Conservation (phyloP, 2,329 filamentous ascomycete genomes). For the Thelonectria discophora region DNA sequence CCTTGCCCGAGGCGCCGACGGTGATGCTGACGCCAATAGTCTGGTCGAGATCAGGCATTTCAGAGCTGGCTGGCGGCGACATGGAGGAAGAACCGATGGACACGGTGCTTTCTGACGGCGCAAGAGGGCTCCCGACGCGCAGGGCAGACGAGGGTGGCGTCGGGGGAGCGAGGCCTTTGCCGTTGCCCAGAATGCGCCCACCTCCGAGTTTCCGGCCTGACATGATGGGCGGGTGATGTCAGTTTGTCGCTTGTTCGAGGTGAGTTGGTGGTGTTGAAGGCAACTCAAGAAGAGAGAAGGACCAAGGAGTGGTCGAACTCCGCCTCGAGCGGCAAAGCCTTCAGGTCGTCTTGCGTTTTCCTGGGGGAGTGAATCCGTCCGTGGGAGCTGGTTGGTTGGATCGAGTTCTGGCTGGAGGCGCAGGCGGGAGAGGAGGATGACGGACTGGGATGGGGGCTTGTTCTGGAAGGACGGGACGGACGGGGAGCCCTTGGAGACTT, state of each 20-base stretch:
- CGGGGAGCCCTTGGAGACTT: background rate
- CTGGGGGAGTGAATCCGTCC: background rate
- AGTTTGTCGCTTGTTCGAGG: background rate
- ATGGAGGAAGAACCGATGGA: conserved; percentile 77
- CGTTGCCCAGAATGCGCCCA: conserved; percentile 88
- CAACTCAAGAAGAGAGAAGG: conserved; percentile 40
- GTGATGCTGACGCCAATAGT: conserved; percentile 86
- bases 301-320: conserved; percentile 47
- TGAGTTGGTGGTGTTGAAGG: background rate
- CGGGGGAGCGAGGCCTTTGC: conserved; percentile 79
- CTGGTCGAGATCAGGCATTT: conserved; percentile 75
- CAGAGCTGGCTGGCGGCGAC: conserved; percentile 68
- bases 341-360: conserved; percentile 12
- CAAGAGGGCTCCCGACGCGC: conserved; percentile 60
- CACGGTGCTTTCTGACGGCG: conserved; percentile 74
- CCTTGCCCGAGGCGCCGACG: conserved; percentile 63
- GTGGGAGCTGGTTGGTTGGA: conserved; percentile 14
- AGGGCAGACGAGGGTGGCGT: conserved; percentile 50
- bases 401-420: conserved; percentile 3
- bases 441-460: conserved; percentile 3
- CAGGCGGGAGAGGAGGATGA: conserved; percentile 18
- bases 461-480: conserved; percentile 9
- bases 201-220: conserved; percentile 88
- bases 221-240: conserved; percentile 60
- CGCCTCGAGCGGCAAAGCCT: conserved; percentile 44